These are phyloP conservation scores for Cryptococcus jaspeensis DNA, from an alignment of 1,284 basidiomycete species.

Conservation along the genomic window DNA sequence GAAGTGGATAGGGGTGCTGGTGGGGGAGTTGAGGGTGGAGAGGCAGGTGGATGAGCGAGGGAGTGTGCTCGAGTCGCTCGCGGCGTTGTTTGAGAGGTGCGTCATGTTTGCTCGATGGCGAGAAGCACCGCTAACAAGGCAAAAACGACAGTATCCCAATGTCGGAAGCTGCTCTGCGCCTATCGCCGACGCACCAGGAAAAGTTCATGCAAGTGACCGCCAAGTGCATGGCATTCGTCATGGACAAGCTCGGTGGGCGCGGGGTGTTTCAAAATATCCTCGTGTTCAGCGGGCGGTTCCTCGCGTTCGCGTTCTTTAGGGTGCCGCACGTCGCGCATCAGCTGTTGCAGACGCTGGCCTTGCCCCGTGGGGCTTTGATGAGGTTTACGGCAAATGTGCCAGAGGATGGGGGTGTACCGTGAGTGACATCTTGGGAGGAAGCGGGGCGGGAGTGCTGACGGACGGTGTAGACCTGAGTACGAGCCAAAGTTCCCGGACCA, in stretches of 20 bases:
- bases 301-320: slow-evolving; percentile 56
- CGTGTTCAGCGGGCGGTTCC: slow-evolving; percentile 54
- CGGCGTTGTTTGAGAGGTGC: slow-evolving; percentile 53
- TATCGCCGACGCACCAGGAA: slow-evolving; percentile 31
- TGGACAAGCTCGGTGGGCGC: slow-evolving; percentile 56
- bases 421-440: slow-evolving; percentile 5
- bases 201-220: slow-evolving; percentile 52
- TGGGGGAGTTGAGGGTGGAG: slow-evolving; percentile 49
- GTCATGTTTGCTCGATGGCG: slow-evolving; percentile 6
- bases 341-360: slow-evolving; percentile 54
- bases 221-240: slow-evolving; percentile 53
- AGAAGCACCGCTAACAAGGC: background rate
- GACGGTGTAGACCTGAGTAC: slow-evolving; percentile 5
- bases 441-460: background rate
- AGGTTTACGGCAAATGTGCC: slow-evolving; percentile 44
- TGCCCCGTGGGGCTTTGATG: slow-evolving; percentile 51
- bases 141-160: slow-evolving; percentile 42
- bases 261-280: slow-evolving; percentile 58
- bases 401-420: slow-evolving; percentile 26
- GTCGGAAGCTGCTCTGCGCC: slow-evolving; percentile 43
- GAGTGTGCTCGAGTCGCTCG: slow-evolving; percentile 54
- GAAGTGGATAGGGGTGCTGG: slow-evolving; percentile 46
- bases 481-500: slow-evolving; percentile 42
- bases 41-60: slow-evolving; percentile 54
- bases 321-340: slow-evolving; percentile 56